Base-by-base conservation (phyloP, 2,329 filamentous ascomycete species). In the Phoma sp. region DNA sequence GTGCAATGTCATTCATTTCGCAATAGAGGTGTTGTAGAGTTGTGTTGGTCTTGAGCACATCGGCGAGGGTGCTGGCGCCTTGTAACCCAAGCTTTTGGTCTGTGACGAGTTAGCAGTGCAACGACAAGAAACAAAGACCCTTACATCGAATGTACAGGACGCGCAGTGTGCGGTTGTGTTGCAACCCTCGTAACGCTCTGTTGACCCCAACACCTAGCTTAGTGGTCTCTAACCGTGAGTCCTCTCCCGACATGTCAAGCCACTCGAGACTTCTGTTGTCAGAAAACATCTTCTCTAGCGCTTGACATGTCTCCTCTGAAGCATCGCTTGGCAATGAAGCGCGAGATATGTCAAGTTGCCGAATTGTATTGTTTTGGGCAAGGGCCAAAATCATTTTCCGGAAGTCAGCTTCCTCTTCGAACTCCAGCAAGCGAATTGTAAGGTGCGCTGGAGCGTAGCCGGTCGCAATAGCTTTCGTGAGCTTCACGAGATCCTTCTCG, bases 161-260 rank as follows among this genome's bases (percentile, higher is more conserved):
- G 58, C 83, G 84, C 49, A 91, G 70, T 1, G 85, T 82, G 29
- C 76, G 83, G 68, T 91, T 91, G 52, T 81, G 79, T 66, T 86
- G 86, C 58, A 91, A 74, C 4, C 88, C 88, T 17, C 81, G 81
- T 54, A 91, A 74, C 17, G 88, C 87, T 48, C 85, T 79, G 63
- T 89, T 89, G 55, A 91, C 80, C 2, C 88, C 87, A 51, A 87
- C 85, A 15, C 88, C 88, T 58, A 90, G 85, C 43, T 86, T 83
- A 3, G 87, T 87, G 4, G 86, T 86, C 65, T 90, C 88, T n/a
- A 91, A 73, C 63, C 88, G 84, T 6, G 88, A 88, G 61, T 88
- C 86, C 64, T 90, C 88, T 8, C 88, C 88, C 24, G 87, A 89
- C 39, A 91, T 87, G 68, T 90, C 85, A 12, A 91, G 75, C 68